Conservation (phyloP, 805 yeast species). For the Saccharomycopsis sp. region DNA sequence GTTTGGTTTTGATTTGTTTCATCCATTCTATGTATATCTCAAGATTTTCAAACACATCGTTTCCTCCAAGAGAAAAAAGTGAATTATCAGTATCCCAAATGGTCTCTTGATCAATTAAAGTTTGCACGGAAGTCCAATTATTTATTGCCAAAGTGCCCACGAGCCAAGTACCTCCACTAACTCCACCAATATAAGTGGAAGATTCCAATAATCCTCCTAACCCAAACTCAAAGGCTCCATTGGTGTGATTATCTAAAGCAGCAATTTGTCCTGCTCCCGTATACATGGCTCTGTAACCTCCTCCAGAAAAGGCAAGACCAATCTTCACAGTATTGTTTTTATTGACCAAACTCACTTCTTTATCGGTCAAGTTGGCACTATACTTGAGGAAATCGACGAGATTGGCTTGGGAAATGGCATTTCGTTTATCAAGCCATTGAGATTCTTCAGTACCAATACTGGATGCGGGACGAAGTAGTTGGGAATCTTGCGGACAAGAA, state of each 20-base stretch:
- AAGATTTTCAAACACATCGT: constrained; percentile 50
- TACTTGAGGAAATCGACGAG: constrained; percentile 36
- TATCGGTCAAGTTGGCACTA: constrained; percentile 19
- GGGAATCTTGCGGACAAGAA: constrained; percentile 36
- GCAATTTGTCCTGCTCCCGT: constrained; percentile 47
- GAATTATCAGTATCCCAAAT: constrained; percentile 64
- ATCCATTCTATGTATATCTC: constrained; percentile 35
- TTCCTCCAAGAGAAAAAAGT: constrained; percentile 52
- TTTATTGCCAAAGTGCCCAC: constrained; percentile 34
- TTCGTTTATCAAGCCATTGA: constrained; percentile 42
- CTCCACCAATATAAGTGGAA: constrained; percentile 43
- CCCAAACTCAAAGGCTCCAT: constrained; percentile 30
- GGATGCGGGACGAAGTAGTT: constrained; percentile 30
- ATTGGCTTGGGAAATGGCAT: constrained; percentile 34
- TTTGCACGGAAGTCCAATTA: constrained; percentile 25
- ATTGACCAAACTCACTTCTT: constrained; percentile 28
- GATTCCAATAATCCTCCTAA: constrained; percentile 44
- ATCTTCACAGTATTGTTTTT: constrained; percentile 33
- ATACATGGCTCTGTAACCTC: constrained; percentile 50
- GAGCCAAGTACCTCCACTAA: constrained; percentile 58
- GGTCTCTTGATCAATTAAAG: constrained; percentile 26
- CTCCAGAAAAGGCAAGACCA: constrained; percentile 48
- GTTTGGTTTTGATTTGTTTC: constrained; percentile 34
- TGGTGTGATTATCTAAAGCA: constrained; percentile 40
- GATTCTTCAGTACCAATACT: constrained; percentile 36